These are phyloP conservation scores for Emmonsiellopsis sp. DNA, from an alignment of 2,329 filamentous ascomycete genomes.

Conservation along the genomic window DNA sequence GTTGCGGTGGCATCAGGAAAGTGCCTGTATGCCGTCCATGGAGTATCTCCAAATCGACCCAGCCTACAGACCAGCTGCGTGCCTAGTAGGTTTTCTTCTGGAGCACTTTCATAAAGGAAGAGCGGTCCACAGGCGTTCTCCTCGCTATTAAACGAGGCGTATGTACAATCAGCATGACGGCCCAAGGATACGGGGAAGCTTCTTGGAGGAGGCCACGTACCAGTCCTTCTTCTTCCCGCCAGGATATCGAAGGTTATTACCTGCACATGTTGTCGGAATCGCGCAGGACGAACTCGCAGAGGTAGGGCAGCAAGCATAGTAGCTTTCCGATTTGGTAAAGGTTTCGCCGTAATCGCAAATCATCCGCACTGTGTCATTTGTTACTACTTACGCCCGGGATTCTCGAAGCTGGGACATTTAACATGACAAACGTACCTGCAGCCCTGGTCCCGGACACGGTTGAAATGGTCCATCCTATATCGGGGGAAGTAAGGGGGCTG, in stretches of 20 bases:
- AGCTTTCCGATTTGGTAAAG: not conserved
- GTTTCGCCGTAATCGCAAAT: not conserved
- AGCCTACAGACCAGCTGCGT: slow-evolving; percentile 1
- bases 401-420: not conserved
- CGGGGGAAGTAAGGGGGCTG: not conserved
- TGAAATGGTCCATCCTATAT: slow-evolving; percentile 1
- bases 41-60: not conserved
- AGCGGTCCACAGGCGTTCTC: not conserved
- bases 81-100: not conserved
- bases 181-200: not conserved
- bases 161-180: not conserved
- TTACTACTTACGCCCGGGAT: not conserved
- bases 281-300: not conserved
- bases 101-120: not conserved
- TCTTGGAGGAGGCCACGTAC: not conserved
- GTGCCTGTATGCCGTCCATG: not conserved
- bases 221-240: not conserved
- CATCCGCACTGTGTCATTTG: not conserved
- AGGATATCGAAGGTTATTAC: not conserved
- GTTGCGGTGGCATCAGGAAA: not conserved
- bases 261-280: not conserved
- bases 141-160: not conserved
- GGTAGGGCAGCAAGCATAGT: slow-evolving; percentile 1
- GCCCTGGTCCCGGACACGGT: not conserved
- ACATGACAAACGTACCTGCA: not conserved